phyloP scores from a whole-genome alignment of 2,329 filamentous ascomycete species.

The Rhinocladiella mackenziei region DNA sequence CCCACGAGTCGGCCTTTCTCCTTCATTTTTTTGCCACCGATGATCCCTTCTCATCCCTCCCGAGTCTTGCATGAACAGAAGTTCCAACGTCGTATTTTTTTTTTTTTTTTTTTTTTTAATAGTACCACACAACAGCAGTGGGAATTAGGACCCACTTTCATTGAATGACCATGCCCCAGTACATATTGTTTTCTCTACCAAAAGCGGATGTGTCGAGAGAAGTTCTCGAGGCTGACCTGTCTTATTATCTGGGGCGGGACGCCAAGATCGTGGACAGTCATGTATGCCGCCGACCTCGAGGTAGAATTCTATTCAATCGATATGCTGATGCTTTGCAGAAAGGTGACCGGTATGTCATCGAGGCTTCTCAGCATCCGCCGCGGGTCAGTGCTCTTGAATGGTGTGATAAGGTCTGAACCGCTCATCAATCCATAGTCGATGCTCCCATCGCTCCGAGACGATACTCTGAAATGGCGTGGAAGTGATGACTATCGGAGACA shows the following conservation, averaged over 20 bases:
- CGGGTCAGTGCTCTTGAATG: too few relatives aligned
- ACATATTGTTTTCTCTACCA: slow-evolving; percentile 3
- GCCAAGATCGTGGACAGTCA: slow-evolving; percentile 13
- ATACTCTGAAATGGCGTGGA: slow-evolving; percentile 14
- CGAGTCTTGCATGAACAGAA: too few relatives aligned
- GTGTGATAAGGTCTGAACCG: too few relatives aligned
- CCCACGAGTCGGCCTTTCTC: too few relatives aligned
- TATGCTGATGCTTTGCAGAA: not conserved
- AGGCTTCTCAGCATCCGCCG: slow-evolving; percentile 6
- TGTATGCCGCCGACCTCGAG: slow-evolving; percentile 1
- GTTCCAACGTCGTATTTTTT: too few relatives aligned
- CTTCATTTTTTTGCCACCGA: too few relatives aligned
- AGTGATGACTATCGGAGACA: slow-evolving; percentile 14
- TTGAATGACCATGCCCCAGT: slow-evolving; percentile 13
- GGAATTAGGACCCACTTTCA: not conserved
- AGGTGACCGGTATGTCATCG: slow-evolving; percentile 9
- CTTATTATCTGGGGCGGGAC: slow-evolving; percentile 16
- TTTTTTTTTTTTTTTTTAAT: too few relatives aligned
- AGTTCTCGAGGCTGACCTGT: slow-evolving; percentile 16
- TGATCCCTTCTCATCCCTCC: too few relatives aligned
- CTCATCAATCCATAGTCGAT: slow-evolving; percentile 8
- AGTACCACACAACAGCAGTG: not conserved
- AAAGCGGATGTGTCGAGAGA: slow-evolving; percentile 16
- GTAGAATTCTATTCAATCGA: not conserved
- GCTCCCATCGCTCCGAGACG: slow-evolving; percentile 12